Percentiles rank a stretch among this genome's conserved stretches.
Evolutionary conservation across 2,329 filamentous ascomycete genomes (phyloP).

Genomic region (Colletotrichum destructivum): DNA sequence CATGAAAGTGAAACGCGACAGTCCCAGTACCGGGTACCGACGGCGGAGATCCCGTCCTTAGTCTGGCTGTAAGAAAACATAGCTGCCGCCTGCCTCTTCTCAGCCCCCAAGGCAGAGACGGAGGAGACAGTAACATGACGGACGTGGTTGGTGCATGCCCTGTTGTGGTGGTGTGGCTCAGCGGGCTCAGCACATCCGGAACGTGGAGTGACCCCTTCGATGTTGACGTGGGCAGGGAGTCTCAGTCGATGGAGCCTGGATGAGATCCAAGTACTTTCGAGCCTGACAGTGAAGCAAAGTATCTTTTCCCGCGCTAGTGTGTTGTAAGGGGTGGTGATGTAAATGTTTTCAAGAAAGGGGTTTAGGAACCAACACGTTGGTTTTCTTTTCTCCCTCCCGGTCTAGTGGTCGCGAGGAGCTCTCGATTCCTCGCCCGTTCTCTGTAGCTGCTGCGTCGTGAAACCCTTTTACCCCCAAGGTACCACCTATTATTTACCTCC

Average conservation of each 20-base stretch:
- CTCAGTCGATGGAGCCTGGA: conserved; percentile 5
- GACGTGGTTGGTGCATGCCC: conserved; percentile 34
- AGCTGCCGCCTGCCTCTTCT: neutral
- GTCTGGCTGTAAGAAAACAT: too few relatives aligned
- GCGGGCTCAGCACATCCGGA: conserved; percentile 25
- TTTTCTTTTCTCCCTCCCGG: neutral
- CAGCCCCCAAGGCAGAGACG: neutral
- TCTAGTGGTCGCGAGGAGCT: neutral
- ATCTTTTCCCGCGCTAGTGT: neutral
- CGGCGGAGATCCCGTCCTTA: conserved; percentile 14
- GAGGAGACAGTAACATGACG: conserved; percentile 17
- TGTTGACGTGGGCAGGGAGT: conserved; percentile 23
- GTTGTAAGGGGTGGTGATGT: conserved; percentile 3
- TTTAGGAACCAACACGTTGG: neutral
- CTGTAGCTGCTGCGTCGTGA: too few relatives aligned
- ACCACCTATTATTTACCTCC: neutral
- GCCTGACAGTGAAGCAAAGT: neutral
- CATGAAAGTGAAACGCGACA: conserved; percentile 36
- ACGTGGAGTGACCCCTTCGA: conserved; percentile 29
- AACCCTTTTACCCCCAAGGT: neutral
- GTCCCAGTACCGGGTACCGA: conserved; percentile 31
- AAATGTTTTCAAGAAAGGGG: conserved; percentile 8
- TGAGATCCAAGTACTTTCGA: conserved; percentile 1
- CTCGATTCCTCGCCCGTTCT: neutral
- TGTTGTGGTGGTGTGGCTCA: conserved; percentile 39